Evolutionary conservation across 768 basidiomycete genomes (phyloP).

Genomic region (Daedaleopsis nitida): DNA sequence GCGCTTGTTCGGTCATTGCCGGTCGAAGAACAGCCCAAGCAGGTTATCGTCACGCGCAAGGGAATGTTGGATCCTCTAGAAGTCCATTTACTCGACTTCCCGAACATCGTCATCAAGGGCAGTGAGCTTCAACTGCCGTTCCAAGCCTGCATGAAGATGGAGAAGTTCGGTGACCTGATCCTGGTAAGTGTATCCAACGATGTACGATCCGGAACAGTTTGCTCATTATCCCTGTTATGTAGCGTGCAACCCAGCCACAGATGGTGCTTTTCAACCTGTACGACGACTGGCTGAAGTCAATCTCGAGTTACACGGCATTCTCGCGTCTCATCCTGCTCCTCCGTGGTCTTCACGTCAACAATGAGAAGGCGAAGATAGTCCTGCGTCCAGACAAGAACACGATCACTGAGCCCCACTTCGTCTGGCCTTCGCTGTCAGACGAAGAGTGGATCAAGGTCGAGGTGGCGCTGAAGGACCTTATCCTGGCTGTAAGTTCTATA

Average conservation of each 20-base stretch:
- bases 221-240: conserved; percentile 15
- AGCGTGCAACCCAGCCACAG: conserved; percentile 97
- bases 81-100: conserved; percentile 99
- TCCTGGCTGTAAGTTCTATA: conserved; percentile 68
- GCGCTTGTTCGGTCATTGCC: conserved; percentile 95
- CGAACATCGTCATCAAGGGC: conserved; percentile 99
- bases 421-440: conserved; percentile 91
- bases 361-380: conserved; percentile 99
- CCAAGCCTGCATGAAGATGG: conserved; percentile 99
- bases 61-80: conserved; percentile 99
- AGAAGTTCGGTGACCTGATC: conserved; percentile 99
- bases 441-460: conserved; percentile 99
- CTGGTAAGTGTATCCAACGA: conserved; percentile 47
- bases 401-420: conserved; percentile 95
- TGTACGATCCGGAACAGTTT: background rate
- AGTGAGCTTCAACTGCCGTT: conserved; percentile 97
- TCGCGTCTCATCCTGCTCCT: conserved; percentile 96
- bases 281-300: conserved; percentile 98
- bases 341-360: conserved; percentile 97
- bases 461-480: conserved; percentile 97
- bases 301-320: conserved; percentile 99
- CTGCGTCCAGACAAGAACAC: conserved; percentile 97
- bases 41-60: conserved; percentile 99
- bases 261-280: conserved; percentile 99
- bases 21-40: conserved; percentile 99